Conservation (phyloP, 345 rosid species). For the Cardamine occulta region DNA sequence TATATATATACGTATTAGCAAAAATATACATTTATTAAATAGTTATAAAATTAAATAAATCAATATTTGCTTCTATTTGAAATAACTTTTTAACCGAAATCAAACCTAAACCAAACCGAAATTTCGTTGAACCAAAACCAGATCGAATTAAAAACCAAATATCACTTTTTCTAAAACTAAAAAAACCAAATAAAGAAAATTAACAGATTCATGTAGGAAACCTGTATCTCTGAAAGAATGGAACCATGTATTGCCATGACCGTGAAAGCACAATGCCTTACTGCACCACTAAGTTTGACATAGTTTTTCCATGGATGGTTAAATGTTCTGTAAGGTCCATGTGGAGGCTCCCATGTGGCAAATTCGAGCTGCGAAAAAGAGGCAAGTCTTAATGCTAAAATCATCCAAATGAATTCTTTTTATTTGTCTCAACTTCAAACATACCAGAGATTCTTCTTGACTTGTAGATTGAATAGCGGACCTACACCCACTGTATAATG, state of each 20-base stretch:
- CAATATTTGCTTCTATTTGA: not conserved
- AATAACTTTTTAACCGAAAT: not conserved
- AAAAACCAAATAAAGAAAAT: not conserved
- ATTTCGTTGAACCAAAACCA: not conserved
- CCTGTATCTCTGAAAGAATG: constrained; percentile 89
- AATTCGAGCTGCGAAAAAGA: constrained; percentile 57
- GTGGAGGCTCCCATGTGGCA: constrained; percentile 93
- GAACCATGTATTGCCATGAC: constrained; percentile 97
- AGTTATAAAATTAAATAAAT: not conserved
- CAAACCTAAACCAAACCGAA: not conserved
- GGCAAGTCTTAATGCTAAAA: not conserved
- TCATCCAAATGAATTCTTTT: not conserved
- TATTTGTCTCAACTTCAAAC: constrained; percentile 3
- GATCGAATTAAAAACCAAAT: not conserved
- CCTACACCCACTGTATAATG: constrained; percentile 72
- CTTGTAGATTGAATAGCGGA: constrained; percentile 76
- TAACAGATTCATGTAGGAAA: constrained; percentile 11
- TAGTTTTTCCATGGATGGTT: constrained; percentile 79
- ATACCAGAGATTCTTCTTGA: constrained; percentile 81
- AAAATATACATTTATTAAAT: not conserved
- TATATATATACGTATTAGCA: not conserved
- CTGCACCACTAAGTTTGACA: constrained; percentile 73
- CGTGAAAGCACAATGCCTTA: constrained; percentile 88
- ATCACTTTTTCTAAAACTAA: not conserved
- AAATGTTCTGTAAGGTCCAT: constrained; percentile 72